Evolutionary conservation across 2,329 filamentous ascomycete species (phyloP), one percentile per base, ranked within the genome.

Genomic region (Exophiala xenobiotica): DNA sequence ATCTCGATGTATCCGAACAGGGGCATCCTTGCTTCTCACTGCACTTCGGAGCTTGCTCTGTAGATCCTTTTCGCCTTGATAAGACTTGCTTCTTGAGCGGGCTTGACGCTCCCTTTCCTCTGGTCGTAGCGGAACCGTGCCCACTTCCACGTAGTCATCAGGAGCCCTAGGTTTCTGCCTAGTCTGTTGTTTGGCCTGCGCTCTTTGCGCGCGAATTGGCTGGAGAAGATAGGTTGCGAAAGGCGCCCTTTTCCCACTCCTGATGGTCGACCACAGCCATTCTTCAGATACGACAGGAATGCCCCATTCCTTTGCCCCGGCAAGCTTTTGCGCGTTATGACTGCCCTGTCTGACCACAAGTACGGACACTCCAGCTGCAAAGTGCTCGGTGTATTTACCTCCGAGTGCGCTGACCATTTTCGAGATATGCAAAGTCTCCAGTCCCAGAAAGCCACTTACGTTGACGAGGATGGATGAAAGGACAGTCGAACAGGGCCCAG

Each of bases 201-300:
- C 19, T 5, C 8, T 20, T 9, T 24, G 20, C 11, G 24, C 3
- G n/a, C 22, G 35, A 2, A n/a, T 11, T 29, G 33, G 47, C 20
- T 49, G 37, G 8, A 60, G 5, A 12, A 54, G 42, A 35, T 56
- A 52, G 11, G 26, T 42, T 23, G 49, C 49, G 7, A 52, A 19
- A 23, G n/a, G 29, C 38, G 48, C 46, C 39, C 40, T 74, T 47
- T 73, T 67, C 23, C 80, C 63, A 39, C 64, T 67, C 46, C 77
- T 75, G 44, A 96, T 83, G 59, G 87, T 93, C 45, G 85, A 79
- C 85, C 88, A 93, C 2, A 99, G 75, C 93, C 93, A 99, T 18
- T 86, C 81, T 14, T 82, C 81, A 6, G 80, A 80, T 8, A 97
- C 87, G n/a, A 92, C 82, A 1, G 90, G 88, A 8, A 97, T 86